phyloP scores from a whole-genome alignment of 495 filamentous ascomycete genomes.

The Aspergillus coremiiformis region DNA sequence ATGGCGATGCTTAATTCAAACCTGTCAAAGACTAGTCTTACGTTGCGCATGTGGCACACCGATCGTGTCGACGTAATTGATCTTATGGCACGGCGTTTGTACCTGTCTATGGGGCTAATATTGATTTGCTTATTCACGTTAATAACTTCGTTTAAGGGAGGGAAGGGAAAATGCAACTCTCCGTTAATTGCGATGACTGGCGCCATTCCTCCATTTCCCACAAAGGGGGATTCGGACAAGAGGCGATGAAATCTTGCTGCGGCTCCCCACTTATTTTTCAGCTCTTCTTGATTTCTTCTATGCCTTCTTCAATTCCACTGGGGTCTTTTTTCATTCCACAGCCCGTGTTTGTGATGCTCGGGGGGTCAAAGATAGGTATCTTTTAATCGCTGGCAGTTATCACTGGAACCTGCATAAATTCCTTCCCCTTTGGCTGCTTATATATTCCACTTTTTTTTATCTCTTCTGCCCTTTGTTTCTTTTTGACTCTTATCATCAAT shows the following conservation, averaged over 20 bases:
- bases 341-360: conserved; percentile 23
- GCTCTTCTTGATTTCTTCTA: conserved; percentile 15
- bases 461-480: conserved; percentile 19
- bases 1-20: conserved; percentile 40
- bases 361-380: conserved; percentile 32
- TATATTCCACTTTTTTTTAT: conserved; percentile 18
- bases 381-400: conserved; percentile 32
- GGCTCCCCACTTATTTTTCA: conserved; percentile 11
- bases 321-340: conserved; percentile 17
- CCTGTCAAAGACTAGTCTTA: conserved; percentile 14
- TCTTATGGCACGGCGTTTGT: conserved; percentile 34
- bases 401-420: conserved; percentile 24
- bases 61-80: conserved; percentile 38
- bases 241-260: conserved; percentile 12
- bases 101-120: conserved; percentile 42
- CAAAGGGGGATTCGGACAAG: conserved; percentile 4
- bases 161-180: conserved; percentile 21
- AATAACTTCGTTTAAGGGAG: conserved; percentile 34
- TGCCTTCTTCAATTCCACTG: conserved; percentile 19
- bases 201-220: conserved; percentile 5
- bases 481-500: conserved; percentile 25
- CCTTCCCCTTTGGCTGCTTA: not conserved
- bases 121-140: conserved; percentile 42
- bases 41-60: conserved; percentile 32
- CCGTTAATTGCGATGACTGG: conserved; percentile 17